Evolutionary conservation across 2,329 filamentous ascomycete species (phyloP).

Genomic region (Didymella segeticola): DNA sequence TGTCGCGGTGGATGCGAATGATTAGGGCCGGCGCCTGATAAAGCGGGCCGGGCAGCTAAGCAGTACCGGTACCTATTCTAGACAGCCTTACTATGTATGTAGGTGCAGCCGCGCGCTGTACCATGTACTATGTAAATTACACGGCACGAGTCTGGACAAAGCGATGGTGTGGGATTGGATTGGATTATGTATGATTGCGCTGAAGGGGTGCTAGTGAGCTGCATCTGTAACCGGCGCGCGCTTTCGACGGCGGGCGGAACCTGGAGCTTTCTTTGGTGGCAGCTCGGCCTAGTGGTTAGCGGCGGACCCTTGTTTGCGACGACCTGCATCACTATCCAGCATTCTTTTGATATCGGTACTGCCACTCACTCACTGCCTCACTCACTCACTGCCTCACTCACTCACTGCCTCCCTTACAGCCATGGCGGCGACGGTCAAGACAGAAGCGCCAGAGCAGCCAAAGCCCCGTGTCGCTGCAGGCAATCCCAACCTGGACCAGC

Average conservation of each 20-base stretch:
- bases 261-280: too few species aligned
- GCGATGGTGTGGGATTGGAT: constrained; percentile 3
- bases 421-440: constrained; percentile 27
- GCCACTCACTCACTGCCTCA: too few species aligned
- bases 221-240: neutral
- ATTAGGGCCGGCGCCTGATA: constrained; percentile 12
- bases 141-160: neutral
- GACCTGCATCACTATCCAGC: too few species aligned
- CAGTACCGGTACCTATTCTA: too few species aligned
- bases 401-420: neutral
- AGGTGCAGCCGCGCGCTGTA: neutral
- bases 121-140: too few species aligned
- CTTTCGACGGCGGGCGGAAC: too few species aligned
- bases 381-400: neutral
- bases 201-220: constrained; percentile 18
- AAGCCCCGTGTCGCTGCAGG: constrained; percentile 17
- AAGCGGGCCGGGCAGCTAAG: constrained; percentile 19
- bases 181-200: constrained; percentile 16
- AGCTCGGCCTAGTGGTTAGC: neutral
- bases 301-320: constrained; percentile 18
- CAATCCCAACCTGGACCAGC: constrained; percentile 48
- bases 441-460: constrained; percentile 16
- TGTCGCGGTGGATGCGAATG: constrained; percentile 31
- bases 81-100: too few species aligned
- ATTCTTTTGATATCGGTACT: too few species aligned